Evolutionary conservation across 2,329 filamentous ascomycete species (phyloP).

Genomic region (Fusarium sp.): DNA sequence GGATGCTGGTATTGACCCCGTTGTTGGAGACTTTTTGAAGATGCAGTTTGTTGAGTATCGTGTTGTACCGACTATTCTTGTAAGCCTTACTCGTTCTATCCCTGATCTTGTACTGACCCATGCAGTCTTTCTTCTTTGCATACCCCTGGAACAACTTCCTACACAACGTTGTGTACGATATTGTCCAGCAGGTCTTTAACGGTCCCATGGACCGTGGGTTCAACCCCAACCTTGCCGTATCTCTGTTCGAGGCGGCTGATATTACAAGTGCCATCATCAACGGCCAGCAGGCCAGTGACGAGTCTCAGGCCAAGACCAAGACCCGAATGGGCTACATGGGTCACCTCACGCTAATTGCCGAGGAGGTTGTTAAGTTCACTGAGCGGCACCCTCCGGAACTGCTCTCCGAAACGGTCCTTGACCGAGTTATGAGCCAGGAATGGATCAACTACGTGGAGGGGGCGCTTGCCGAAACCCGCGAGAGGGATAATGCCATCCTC

Average conservation of each 20-base stretch:
- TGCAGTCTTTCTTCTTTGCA: constrained; percentile 93
- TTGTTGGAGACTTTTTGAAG: constrained; percentile 95
- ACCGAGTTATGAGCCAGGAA: constrained; percentile 87
- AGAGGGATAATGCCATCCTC: constrained; percentile 97
- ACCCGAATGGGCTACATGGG: constrained; percentile 99
- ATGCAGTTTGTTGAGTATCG: constrained; percentile 95
- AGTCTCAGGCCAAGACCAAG: constrained; percentile 83
- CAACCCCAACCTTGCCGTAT: constrained; percentile 89
- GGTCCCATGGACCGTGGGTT: constrained; percentile 96
- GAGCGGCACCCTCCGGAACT: constrained; percentile 92
- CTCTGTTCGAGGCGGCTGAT: constrained; percentile 90
- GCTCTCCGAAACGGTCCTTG: constrained; percentile 84
- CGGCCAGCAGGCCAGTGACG: constrained; percentile 88
- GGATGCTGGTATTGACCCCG: constrained; percentile 63
- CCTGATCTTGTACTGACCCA: constrained; percentile 22
- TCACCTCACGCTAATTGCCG: constrained; percentile 94
- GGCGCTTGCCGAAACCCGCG: constrained; percentile 90
- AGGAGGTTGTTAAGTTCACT: constrained; percentile 98
- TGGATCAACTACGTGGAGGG: constrained; percentile 98
- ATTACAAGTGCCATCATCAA: constrained; percentile 93
- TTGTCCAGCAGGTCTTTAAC: constrained; percentile 99
- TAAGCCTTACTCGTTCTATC: constrained; percentile 59
- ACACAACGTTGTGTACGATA: constrained; percentile 98
- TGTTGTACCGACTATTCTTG: constrained; percentile 95
- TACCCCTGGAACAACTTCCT: constrained; percentile 99